A percentile compares a stretch with the other conserved stretches of the same genome.
These are phyloP conservation scores for Sideroxylon spinosum DNA, from an alignment of 179 eudicot genomes.

Conservation along the genomic window DNA sequence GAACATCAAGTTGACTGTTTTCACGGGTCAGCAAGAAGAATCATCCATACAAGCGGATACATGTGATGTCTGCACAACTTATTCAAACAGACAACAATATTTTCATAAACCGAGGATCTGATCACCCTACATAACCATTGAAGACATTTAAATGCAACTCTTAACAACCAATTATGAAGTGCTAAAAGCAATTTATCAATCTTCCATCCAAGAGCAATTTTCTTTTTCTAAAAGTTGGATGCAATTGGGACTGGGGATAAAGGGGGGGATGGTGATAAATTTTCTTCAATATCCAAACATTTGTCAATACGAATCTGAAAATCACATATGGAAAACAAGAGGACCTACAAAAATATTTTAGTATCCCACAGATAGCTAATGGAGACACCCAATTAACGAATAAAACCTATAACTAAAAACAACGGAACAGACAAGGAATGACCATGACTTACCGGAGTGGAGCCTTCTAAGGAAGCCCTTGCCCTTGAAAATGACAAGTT, in stretches of 20 bases:
- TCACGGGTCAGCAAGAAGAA: neutral
- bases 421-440: neutral
- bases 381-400: neutral
- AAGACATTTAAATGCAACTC: neutral
- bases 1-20: neutral
- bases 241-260: neutral
- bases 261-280: neutral
- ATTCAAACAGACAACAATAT: neutral
- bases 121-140: neutral
- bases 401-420: neutral
- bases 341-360: neutral
- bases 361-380: neutral
- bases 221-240: neutral
- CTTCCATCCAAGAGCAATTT: constrained; percentile 6
- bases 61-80: neutral
- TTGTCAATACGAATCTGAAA: neutral
- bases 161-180: neutral
- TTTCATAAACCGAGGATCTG: neutral
- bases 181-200: neutral
- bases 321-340: neutral
- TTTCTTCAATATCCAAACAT: constrained; percentile 2
- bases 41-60: neutral
- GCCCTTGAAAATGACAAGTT: constrained; percentile 97
- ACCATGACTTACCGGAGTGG: constrained; percentile 67
- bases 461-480: constrained; percentile 93